Percentiles rank a stretch among this genome's conserved stretches.
phyloP scores from a whole-genome alignment of 768 basidiomycete genomes.

The Leccinum subtestaceum region DNA sequence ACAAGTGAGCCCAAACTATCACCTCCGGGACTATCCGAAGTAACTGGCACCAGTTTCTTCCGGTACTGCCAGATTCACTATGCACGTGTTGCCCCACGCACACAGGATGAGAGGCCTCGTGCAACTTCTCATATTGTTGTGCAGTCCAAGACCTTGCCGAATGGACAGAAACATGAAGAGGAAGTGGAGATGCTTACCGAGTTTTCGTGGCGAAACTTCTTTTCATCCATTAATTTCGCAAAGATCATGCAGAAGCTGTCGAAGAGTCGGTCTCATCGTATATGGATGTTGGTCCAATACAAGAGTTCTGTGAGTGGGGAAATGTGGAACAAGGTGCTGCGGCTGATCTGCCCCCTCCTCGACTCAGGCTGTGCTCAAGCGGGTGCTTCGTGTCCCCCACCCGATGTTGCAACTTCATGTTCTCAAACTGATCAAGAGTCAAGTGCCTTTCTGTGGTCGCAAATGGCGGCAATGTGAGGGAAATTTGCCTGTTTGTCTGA shows the following conservation, averaged over 20 bases:
- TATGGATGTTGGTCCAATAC: constrained; percentile 95
- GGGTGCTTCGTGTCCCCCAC: constrained; percentile 90
- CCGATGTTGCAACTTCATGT: constrained; percentile 92
- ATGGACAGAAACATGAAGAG: constrained; percentile 74
- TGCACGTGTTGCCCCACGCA: constrained; percentile 58
- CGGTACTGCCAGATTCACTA: constrained; percentile 84
- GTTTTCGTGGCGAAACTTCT: constrained; percentile 98
- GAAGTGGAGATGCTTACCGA: constrained; percentile 91
- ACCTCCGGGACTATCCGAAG: not conserved
- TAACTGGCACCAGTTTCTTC: constrained; percentile 73
- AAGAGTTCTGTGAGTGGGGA: constrained; percentile 83
- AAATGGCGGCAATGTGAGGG: constrained; percentile 94
- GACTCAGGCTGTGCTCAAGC: constrained; percentile 85
- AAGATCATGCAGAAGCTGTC: constrained; percentile 98
- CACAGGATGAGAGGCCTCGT: constrained; percentile 63
- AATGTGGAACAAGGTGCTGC: not conserved
- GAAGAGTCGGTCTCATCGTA: constrained; percentile 90
- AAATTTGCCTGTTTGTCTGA: not conserved
- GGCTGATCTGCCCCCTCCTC: constrained; percentile 18
- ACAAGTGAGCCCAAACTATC: constrained; percentile 55
- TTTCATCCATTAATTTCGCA: constrained; percentile 94
- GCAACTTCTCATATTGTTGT: constrained; percentile 57
- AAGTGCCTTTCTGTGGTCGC: constrained; percentile 95
- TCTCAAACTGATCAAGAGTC: constrained; percentile 96
- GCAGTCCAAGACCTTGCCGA: constrained; percentile 58